These are phyloP conservation scores for Linnemannia exigua DNA, from an alignment of 192 early-diverging fungal species.

Conservation along the genomic window DNA sequence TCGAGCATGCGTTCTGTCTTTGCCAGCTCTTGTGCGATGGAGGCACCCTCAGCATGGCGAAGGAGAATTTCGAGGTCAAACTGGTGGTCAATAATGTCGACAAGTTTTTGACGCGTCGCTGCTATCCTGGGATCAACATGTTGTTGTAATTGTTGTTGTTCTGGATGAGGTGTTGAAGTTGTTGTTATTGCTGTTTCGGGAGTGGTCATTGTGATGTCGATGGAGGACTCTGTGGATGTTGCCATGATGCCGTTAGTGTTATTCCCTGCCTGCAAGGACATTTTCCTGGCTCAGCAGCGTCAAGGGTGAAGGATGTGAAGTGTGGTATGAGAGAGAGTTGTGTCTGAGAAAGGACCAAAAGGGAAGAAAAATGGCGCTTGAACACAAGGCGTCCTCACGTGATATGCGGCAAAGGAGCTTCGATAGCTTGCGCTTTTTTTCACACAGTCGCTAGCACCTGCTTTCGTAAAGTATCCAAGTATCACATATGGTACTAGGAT, in stretches of 20 bases:
- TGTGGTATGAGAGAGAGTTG: not conserved
- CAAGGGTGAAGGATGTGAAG: not conserved
- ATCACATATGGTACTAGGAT: not conserved
- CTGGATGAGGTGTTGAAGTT: not conserved
- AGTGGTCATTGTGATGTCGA: slow-evolving; percentile 17
- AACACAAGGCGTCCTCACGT: not conserved
- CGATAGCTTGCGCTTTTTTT: not conserved
- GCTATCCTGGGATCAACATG: not conserved
- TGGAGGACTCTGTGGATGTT: not conserved
- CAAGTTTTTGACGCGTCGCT: slow-evolving; percentile 59
- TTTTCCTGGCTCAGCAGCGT: not conserved
- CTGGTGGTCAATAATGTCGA: slow-evolving; percentile 76
- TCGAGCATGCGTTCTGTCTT: slow-evolving; percentile 70
- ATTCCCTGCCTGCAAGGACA: slow-evolving; percentile 26
- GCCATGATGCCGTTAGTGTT: not conserved
- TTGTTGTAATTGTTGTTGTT: not conserved
- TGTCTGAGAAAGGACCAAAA: not conserved
- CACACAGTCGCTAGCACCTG: not conserved
- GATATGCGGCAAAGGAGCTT: not conserved
- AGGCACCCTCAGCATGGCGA: slow-evolving; percentile 74
- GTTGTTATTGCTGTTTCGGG: not conserved
- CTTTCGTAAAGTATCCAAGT: not conserved
- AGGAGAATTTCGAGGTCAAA: slow-evolving; percentile 84
- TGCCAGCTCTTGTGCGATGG: slow-evolving; percentile 73
- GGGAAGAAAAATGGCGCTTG: not conserved